A percentile compares a stretch with the other conserved stretches of the same genome.
phyloP scores from a whole-genome alignment of 2,329 filamentous ascomycete species.

The Aspergillus unguis region DNA sequence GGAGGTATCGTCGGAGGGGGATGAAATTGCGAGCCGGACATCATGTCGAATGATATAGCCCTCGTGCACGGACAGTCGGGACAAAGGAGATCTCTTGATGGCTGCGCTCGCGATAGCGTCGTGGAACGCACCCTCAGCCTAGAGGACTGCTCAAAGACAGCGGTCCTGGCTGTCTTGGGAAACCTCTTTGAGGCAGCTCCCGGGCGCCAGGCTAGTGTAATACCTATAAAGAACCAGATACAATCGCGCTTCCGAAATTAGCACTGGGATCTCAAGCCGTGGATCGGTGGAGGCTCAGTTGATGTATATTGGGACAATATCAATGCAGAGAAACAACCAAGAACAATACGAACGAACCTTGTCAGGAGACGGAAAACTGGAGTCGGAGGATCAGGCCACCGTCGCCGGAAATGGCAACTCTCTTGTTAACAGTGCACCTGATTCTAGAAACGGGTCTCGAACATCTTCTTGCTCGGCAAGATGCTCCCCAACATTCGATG shows the following conservation, averaged over 20 bases:
- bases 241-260: no score
- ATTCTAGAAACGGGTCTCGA: not conserved
- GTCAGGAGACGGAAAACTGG: not conserved
- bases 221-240: no score
- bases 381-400: not conserved
- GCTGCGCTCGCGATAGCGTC: no score
- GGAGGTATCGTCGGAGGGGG: constrained; percentile 4
- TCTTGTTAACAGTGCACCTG: not conserved
- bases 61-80: not conserved
- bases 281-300: no score
- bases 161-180: no score
- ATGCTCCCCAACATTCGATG: constrained; percentile 7
- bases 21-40: constrained; percentile 8
- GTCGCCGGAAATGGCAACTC: not conserved
- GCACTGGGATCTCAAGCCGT: no score
- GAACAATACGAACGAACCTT: not conserved
- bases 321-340: not conserved
- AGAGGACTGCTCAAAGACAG: no score
- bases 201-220: no score
- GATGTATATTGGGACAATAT: not conserved
- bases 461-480: not conserved
- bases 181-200: no score
- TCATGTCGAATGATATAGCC: not conserved
- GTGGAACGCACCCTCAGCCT: no score
- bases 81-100: no score